A percentile compares a stretch with the other conserved stretches of the same genome.
Conservation (phyloP, 1,284 basidiomycete species). For the Malassezia sp. region DNA sequence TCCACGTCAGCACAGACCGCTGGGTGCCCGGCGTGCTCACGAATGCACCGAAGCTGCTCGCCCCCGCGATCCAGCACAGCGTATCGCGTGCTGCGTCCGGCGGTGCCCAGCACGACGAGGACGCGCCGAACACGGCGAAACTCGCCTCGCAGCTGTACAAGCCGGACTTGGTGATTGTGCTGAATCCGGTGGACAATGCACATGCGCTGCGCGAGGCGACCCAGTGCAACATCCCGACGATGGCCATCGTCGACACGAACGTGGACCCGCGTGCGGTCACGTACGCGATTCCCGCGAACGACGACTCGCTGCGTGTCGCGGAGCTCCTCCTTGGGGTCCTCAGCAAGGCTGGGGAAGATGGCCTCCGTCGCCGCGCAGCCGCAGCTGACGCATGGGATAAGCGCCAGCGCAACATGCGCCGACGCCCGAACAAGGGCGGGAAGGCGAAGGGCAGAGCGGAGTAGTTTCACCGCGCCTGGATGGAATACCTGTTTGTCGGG, state of each 20-base stretch:
- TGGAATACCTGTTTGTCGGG: too few relatives aligned
- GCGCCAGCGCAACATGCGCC: slow-evolving; percentile 16
- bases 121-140: slow-evolving; percentile 21
- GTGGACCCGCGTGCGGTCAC: slow-evolving; percentile 91
- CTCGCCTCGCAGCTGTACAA: slow-evolving; percentile 56
- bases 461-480: too few relatives aligned
- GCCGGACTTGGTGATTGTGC: slow-evolving; percentile 77
- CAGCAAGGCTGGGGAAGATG: slow-evolving; percentile 64
- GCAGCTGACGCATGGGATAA: slow-evolving; percentile 32
- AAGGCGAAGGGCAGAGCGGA: too few relatives aligned
- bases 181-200: slow-evolving; percentile 74
- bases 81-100: slow-evolving; percentile 10
- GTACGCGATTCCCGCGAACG: slow-evolving; percentile 96
- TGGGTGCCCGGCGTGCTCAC: slow-evolving; percentile 93
- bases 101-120: slow-evolving; percentile 12
- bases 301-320: slow-evolving; percentile 78
- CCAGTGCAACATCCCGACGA: slow-evolving; percentile 48
- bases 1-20: slow-evolving; percentile 67
- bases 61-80: slow-evolving; percentile 30
- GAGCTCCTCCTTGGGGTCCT: slow-evolving; percentile 83
- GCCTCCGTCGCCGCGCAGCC: slow-evolving; percentile 23
- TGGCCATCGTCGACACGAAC: slow-evolving; percentile 75
- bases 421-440: slow-evolving; percentile 1
- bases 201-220: slow-evolving; percentile 49
- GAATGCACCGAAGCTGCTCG: slow-evolving; percentile 60